Evolutionary conservation across 768 basidiomycete genomes (phyloP), one percentile per base, ranked within the genome.

Genomic region (Auricularia heimuer): DNA sequence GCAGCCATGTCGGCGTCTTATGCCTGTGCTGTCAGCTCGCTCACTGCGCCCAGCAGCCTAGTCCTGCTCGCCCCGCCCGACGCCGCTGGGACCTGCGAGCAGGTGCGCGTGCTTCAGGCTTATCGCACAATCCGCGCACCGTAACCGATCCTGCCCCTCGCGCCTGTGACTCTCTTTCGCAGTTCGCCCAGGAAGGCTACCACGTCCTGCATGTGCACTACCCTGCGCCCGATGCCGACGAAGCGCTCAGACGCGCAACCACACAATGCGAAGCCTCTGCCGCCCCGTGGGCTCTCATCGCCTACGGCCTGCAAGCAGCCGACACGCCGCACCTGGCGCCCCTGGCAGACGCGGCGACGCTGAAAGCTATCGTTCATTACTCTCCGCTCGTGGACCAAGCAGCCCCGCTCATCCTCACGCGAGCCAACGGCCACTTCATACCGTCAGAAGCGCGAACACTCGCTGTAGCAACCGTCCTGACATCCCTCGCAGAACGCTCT

Each of bases 121-220:
- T 8, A 35, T 16, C 3, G 47, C n/a, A n/a, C 24, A 24, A 58
- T 24, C 4, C 63, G 34, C 21, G 64, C 7, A 66, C 54, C 63
- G 4, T 45, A 21, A 24, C 42, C 42, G 39, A 42, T 42, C 39
- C 39, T 7, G 8, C 39, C 39, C 39, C 39, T 42, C 39, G 39
- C 39, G 39, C 47, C 47, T 51, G 47, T 6, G 29, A 39, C 34
- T 8, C 14, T 3, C 24, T 36, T 16, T 11, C 39, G n/a, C 63
- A 78, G 74, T 73, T 75, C 66, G 67, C 77, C 37, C 75, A 77
- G 64, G 79, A 80, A 66, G 78, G 78, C 34, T 78, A 79, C 66
- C 67, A 72, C n/a, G 73, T 77, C 18, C 63, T 74, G 10, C 76
- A 75, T 37, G 63, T 78, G 10, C 39, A 67, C 1, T 75, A 74